Conservation (phyloP, 169 alveolate genomes). For the Cryptosporidium viatorum region DNA sequence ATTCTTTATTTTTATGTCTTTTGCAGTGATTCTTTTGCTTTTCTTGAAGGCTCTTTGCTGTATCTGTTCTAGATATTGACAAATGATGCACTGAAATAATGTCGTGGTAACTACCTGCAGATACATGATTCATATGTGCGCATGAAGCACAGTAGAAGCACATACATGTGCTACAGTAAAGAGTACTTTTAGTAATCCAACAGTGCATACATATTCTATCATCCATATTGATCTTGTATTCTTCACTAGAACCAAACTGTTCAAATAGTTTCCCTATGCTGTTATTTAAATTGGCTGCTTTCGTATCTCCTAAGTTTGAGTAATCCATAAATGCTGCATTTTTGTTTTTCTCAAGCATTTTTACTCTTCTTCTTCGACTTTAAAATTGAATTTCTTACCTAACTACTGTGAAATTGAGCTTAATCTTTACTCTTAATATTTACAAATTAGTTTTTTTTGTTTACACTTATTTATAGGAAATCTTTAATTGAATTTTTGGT, state of each 20-base stretch:
- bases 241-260: slow-evolving; percentile 26
- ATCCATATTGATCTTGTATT: slow-evolving; percentile 41
- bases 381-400: not conserved
- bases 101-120: slow-evolving; percentile 61
- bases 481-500: not conserved
- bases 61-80: slow-evolving; percentile 25
- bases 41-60: slow-evolving; percentile 28
- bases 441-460: not conserved
- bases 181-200: slow-evolving; percentile 58
- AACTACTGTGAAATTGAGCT: not conserved
- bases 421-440: not conserved
- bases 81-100: slow-evolving; percentile 43
- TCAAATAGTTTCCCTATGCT: slow-evolving; percentile 36
- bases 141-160: slow-evolving; percentile 72
- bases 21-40: slow-evolving; percentile 28
- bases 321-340: not conserved
- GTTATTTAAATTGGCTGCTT: not conserved
- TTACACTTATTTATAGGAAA: not conserved
- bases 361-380: not conserved
- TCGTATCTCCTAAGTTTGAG: not conserved
- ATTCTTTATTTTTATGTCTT: slow-evolving; percentile 67
- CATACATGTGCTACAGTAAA: slow-evolving; percentile 70
- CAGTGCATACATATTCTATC: slow-evolving; percentile 68
- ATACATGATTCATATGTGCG: slow-evolving; percentile 57
- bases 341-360: slow-evolving; percentile 2